Conservation (phyloP, 352 stramenopile species). For the Phytopythium oedochilum region DNA sequence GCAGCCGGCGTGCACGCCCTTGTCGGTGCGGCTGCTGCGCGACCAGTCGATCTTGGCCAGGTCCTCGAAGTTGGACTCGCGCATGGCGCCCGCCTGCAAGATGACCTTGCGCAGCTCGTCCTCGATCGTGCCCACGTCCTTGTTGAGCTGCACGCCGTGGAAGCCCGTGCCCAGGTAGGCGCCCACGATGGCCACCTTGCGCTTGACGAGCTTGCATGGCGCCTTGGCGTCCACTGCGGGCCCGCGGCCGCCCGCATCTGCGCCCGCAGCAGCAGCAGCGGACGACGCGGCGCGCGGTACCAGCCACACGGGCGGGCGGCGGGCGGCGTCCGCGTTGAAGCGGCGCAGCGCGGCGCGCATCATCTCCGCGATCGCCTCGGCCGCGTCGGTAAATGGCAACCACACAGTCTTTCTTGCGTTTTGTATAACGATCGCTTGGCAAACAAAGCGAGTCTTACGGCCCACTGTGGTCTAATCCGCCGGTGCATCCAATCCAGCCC, state of each 20-base stretch:
- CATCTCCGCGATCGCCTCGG: neutral
- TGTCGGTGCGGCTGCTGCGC: constrained; percentile 88
- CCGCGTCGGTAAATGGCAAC: neutral
- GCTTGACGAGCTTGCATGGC: constrained; percentile 59
- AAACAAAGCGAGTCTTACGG: neutral
- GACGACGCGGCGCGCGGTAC: neutral
- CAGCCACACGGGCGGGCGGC: neutral
- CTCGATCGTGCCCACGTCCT: constrained; percentile 83
- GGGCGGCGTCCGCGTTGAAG: neutral
- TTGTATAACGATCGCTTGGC: neutral
- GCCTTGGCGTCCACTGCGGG: neutral
- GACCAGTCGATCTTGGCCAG: constrained; percentile 89
- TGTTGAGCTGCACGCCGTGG: constrained; percentile 74
- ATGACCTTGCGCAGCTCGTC: constrained; percentile 75
- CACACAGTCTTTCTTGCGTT: neutral
- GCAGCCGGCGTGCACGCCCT: constrained; percentile 87
- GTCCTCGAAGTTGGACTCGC: constrained; percentile 86
- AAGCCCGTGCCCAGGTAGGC: constrained; percentile 83
- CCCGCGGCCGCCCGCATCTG: neutral
- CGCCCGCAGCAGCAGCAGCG: constrained; percentile 1
- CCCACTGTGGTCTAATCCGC: neutral
- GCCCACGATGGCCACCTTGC: constrained; percentile 84
- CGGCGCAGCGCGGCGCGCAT: constrained; percentile 6
- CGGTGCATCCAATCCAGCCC: neutral
- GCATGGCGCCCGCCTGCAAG: constrained; percentile 75